Evolutionary conservation across 176 grass and related monocot genomes (phyloP), one percentile per base, ranked within the genome.

Genomic region (Triticum monococcum): DNA sequence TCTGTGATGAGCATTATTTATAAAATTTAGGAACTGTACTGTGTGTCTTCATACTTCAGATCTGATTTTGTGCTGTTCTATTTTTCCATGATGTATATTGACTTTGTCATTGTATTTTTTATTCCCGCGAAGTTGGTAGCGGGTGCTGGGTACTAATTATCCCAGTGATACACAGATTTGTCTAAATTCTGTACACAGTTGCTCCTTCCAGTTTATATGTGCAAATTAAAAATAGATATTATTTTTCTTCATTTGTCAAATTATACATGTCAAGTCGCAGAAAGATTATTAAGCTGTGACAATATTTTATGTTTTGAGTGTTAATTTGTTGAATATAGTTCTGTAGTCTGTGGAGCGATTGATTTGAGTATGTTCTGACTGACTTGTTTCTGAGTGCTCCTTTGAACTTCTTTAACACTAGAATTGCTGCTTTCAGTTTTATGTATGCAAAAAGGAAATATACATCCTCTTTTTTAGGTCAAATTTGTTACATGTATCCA

Each of bases 1-100:
- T 4, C 37, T 7, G 57, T 66, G 33, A 61, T 68, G 33, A 22
- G 9, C 35, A 90, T 81, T 48, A 60, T 30, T 63, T 31, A 31
- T 60, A 33, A 67, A 79, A 87, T 83, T 83, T 80, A 81, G 67
- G 54, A 82, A 74, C 59, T 89, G 40, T 83, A 14, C 38, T 8
- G 9, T 72, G 61, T 80, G 30, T 28, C 50, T 62, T 84, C 45
- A 36, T 84, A n/a, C n/a, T 46, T 71, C 2, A 30, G 23, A 59
- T 31, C 17, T 86, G 84, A 30, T 45, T 37, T 52, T 81, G 59
- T 43, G 24, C 31, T 68, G 35, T 84, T 67, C 20, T 37, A 57
- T 50, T 57, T 80, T 89, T 75, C 7, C 37, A 12, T 45, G 35
- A 38, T 75, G 20, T 26, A 26, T 22, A 87, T 81, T 72, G 72